Conservation (phyloP, 2,329 filamentous ascomycete species). For the Penicillium frequentans region DNA sequence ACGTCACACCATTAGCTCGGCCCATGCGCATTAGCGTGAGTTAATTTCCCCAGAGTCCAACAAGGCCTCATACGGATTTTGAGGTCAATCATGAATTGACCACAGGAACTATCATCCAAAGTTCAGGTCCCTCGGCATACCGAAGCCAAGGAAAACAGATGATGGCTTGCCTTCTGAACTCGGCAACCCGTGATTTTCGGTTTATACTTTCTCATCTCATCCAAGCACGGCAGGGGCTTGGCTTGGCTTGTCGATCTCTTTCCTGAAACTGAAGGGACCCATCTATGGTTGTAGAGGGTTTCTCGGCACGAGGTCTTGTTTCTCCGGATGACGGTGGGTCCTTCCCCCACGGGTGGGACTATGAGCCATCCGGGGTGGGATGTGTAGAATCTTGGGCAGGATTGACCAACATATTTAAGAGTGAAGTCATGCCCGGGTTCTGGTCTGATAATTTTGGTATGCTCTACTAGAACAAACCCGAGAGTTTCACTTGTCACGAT, state of each 20-base stretch:
- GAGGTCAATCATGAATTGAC: background rate
- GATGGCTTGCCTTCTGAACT: background rate
- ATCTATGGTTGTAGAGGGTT: background rate
- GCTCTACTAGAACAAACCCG: background rate
- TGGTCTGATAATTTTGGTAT: background rate
- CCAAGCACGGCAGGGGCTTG: background rate
- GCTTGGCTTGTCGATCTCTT: background rate
- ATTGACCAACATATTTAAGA: background rate
- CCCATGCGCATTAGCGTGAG: background rate
- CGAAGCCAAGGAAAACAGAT: background rate
- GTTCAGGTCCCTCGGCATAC: background rate
- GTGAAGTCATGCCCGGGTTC: background rate
- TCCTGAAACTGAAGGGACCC: background rate
- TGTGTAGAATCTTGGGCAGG: background rate
- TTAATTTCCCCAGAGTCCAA: background rate
- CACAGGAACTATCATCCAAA: background rate
- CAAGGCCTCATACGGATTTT: background rate
- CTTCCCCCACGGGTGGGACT: slow-evolving; percentile 6
- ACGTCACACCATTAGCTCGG: background rate
- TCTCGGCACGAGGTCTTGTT: background rate
- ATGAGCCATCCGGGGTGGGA: slow-evolving; percentile 5
- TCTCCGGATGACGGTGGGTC: background rate
- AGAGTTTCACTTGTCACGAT: background rate
- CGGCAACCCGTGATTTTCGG: background rate
- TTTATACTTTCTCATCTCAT: background rate